Evolutionary conservation across 371 early-diverging fungal species (phyloP), one percentile per base, ranked within the genome.

Genomic region (Saksenaea vasiformis): DNA sequence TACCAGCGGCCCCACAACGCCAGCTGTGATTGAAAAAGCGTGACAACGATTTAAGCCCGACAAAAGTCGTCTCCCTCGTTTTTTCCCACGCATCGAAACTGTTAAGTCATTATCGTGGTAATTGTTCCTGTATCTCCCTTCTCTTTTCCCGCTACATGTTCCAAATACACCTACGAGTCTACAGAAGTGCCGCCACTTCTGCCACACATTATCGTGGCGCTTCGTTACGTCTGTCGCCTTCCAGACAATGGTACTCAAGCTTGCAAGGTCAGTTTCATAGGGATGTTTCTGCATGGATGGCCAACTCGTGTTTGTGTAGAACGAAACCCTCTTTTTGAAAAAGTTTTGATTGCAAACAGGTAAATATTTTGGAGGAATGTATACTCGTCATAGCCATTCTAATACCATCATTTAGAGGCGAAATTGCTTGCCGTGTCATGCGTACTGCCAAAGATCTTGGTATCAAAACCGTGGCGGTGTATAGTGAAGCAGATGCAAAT

Each of bases 381-480:
- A 17, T n/a, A n/a, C 13, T n/a, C 39, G 37, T 31, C 26, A 43
- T 35, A n/a, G 31, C 31, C 8, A 35, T 55, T 35, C 34, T 60
- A 27, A 22, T 41, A 39, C 38, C 39, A 51, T 14, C 22, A 17
- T 26, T 31, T 60, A 87, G 90, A 64, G 95, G 95, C 66, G 95
- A 95, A 72, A 93, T 95, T 60, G 95, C 95, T n/a, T 89, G 89
- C 73, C 90, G 95, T 59, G 91, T 95, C 24, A 92, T 93, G 79
- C 79, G 85, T 26, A 93, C 95, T 5, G 94, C 95, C 36, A 90
- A 91, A 64, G 84, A 89, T 65, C 82, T 98, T 60, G 97, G 97
- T 58, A 93, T 98, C 84, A 90, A 93, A 77, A 95, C 97, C 8
- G 98, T 97, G 2, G 95, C 98, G 5, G 92, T 98, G 17, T 97